Conservation (phyloP, 2,329 filamentous ascomycete genomes). For the Alternaria metachromatica region DNA sequence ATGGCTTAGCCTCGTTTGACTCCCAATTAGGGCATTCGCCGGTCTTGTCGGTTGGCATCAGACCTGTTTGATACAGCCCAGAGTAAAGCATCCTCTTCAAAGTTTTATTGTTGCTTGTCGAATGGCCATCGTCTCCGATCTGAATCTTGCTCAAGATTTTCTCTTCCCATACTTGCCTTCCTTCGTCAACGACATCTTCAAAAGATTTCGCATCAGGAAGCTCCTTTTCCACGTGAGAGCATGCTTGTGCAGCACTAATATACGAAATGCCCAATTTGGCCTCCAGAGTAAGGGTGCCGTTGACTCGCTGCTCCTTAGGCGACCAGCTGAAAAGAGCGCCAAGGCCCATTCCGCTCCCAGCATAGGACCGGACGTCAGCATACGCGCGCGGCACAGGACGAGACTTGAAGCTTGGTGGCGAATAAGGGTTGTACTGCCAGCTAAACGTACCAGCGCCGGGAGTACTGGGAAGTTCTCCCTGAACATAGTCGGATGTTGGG, state of each 20-base stretch:
- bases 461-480: neutral
- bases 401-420: neutral
- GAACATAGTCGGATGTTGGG: slow-evolving; percentile 3
- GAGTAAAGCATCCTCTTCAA: slow-evolving; percentile 44
- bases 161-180: slow-evolving; percentile 49
- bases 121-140: slow-evolving; percentile 4
- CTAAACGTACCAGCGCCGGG: slow-evolving; percentile 4
- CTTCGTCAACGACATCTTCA: slow-evolving; percentile 43
- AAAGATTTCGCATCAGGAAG: slow-evolving; percentile 58
- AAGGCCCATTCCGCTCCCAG: slow-evolving; percentile 45
- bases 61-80: slow-evolving; percentile 40
- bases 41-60: slow-evolving; percentile 47
- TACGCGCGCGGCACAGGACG: neutral
- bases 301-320: slow-evolving; percentile 21
- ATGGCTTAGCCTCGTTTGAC: slow-evolving; percentile 34
- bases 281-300: slow-evolving; percentile 41
- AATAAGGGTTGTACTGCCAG: slow-evolving; percentile 5
- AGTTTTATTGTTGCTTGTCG: slow-evolving; percentile 5
- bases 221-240: slow-evolving; percentile 68
- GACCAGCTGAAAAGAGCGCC: slow-evolving; percentile 57
- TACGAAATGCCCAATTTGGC: slow-evolving; percentile 58
- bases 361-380: slow-evolving; percentile 1
- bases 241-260: slow-evolving; percentile 60
- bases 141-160: slow-evolving; percentile 62
- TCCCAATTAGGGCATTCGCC: slow-evolving; percentile 37